Evolutionary conservation across 1,284 basidiomycete genomes (phyloP).

Genomic region (Cryptococcus jaspeensis): DNA sequence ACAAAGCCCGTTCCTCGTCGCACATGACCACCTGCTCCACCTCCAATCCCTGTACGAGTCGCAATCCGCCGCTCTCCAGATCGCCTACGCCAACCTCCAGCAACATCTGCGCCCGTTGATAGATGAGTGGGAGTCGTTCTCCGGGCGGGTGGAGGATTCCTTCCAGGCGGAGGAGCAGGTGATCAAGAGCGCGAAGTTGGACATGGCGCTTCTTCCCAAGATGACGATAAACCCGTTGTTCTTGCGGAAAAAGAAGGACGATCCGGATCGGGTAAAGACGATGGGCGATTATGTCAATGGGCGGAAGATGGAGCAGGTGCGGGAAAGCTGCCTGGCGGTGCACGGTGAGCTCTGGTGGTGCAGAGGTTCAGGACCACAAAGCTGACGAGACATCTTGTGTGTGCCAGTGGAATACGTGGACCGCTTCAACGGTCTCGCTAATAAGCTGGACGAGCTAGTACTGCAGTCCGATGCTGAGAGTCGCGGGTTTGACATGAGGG

Average conservation of each 20-base stretch:
- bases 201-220: constrained; percentile 44
- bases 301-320: constrained; percentile 48
- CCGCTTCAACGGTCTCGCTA: constrained; percentile 33
- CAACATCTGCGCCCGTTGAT: constrained; percentile 43
- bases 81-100: constrained; percentile 44
- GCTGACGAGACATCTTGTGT: not conserved
- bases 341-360: constrained; percentile 28
- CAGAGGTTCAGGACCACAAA: not conserved
- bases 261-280: constrained; percentile 29
- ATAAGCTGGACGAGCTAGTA: constrained; percentile 57
- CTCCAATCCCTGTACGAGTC: constrained; percentile 43
- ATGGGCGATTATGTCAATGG: constrained; percentile 46
- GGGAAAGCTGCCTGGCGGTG: constrained; percentile 35
- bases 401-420: constrained; percentile 31
- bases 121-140: constrained; percentile 36
- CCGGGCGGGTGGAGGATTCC: constrained; percentile 29
- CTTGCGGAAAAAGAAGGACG: constrained; percentile 31
- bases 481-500: constrained; percentile 62
- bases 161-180: constrained; percentile 36
- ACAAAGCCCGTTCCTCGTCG: constrained; percentile 41
- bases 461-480: constrained; percentile 68
- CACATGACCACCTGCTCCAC: constrained; percentile 43
- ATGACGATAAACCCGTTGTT: constrained; percentile 40
- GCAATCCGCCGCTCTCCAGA: constrained; percentile 39
- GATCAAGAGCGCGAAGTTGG: constrained; percentile 32